Conservation (phyloP, 345 rosid genomes). For the Mallotus nudiflorus region DNA sequence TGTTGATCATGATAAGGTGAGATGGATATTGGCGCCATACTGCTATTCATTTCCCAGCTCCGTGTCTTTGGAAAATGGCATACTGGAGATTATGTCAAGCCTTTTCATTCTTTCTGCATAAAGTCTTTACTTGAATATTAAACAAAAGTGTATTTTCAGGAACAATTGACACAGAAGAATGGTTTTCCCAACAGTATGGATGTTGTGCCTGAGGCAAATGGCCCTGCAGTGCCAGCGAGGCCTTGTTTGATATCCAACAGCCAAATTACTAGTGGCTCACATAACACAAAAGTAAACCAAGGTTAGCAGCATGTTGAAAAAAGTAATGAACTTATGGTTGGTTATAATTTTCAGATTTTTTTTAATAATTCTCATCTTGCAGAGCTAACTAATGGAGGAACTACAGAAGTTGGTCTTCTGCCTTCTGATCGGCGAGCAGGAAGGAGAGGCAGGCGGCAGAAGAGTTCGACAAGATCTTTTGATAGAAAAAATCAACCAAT, state of each 20-base stretch:
- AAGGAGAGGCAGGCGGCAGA: conserved; percentile 79
- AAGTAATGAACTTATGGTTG: conserved; percentile 6
- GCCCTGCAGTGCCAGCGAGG: conserved; percentile 25
- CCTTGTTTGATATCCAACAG: conserved; percentile 30
- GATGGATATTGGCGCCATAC: conserved; percentile 1
- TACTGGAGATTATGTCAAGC: not conserved
- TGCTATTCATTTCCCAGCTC: not conserved
- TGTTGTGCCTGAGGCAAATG: conserved; percentile 31
- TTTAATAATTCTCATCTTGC: conserved; percentile 26
- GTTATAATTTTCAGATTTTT: conserved; percentile 10
- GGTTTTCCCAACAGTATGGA: conserved; percentile 38
- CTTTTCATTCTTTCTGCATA: no score
- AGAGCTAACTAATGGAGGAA: conserved; percentile 44
- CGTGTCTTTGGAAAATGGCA: not conserved
- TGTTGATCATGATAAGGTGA: conserved; percentile 12
- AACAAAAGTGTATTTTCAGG: conserved; percentile 38
- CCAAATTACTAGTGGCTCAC: conserved; percentile 20
- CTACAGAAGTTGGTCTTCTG: conserved; percentile 45
- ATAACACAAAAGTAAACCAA: conserved; percentile 40
- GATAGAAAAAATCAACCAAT: conserved; percentile 47
- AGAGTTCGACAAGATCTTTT: conserved; percentile 49
- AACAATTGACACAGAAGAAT: conserved; percentile 32
- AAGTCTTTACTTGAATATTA: not conserved
- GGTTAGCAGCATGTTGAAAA: conserved; percentile 40
- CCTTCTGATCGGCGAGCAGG: conserved; percentile 53